Percentiles rank a stretch among this genome's conserved stretches.
Evolutionary conservation across 768 basidiomycete species (phyloP).

Genomic region (Austroboletus eburneus): DNA sequence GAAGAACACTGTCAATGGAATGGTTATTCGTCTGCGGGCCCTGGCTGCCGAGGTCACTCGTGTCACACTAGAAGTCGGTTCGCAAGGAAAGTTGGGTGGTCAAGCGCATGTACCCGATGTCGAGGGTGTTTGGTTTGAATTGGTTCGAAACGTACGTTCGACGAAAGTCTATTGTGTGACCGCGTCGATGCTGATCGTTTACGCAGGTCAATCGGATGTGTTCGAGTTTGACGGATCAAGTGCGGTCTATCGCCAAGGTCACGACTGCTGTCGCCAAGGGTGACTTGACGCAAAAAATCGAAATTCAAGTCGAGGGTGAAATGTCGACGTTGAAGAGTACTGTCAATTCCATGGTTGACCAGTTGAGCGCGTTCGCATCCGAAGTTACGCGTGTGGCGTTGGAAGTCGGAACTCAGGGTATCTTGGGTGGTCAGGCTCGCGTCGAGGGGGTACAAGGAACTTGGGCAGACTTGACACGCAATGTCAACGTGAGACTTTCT

Average conservation of each 20-base stretch:
- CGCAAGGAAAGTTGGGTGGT: constrained; percentile 84
- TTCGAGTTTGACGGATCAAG: constrained; percentile 73
- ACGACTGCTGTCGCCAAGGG: constrained; percentile 89
- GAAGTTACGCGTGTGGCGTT: constrained; percentile 81
- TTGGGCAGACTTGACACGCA: constrained; percentile 86
- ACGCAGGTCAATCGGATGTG: constrained; percentile 75
- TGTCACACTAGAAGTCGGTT: constrained; percentile 82
- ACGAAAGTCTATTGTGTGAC: neutral
- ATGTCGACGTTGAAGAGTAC: constrained; percentile 82
- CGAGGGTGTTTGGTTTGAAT: constrained; percentile 86
- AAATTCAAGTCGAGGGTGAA: constrained; percentile 84
- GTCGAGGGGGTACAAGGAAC: constrained; percentile 92
- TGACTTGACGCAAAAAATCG: constrained; percentile 89
- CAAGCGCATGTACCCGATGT: constrained; percentile 87
- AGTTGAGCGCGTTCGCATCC: constrained; percentile 78
- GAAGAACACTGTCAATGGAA: constrained; percentile 57
- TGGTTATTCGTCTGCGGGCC: constrained; percentile 50
- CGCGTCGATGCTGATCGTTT: constrained; percentile 7
- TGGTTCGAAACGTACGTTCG: constrained; percentile 63
- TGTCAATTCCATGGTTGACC: constrained; percentile 94
- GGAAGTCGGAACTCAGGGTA: constrained; percentile 89
- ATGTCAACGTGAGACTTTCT: constrained; percentile 67
- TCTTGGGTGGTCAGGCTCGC: constrained; percentile 84
- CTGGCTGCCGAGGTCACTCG: constrained; percentile 81
- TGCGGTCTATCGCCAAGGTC: constrained; percentile 78